Evolutionary conservation across 2,329 filamentous ascomycete species (phyloP).

Genomic region (Penicillium sclerotiorum): DNA sequence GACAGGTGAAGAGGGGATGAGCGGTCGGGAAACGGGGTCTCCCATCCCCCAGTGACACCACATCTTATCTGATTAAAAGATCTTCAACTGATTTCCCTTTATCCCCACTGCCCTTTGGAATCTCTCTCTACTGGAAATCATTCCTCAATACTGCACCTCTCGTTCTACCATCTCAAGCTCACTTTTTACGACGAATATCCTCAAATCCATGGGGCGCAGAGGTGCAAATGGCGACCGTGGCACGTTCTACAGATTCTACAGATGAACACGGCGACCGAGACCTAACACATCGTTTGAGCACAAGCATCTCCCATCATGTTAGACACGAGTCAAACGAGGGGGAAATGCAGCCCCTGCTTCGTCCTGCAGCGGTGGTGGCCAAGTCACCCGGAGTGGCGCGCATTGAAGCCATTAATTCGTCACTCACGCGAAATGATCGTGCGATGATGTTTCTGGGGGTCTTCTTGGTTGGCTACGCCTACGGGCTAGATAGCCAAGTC

Average conservation of each 20-base stretch:
- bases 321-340: background rate
- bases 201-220: too few relatives aligned
- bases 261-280: background rate
- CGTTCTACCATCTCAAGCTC: too few relatives aligned
- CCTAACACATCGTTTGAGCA: background rate
- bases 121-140: too few relatives aligned
- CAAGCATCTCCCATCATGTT: background rate
- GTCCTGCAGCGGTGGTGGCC: background rate
- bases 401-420: constrained; percentile 4
- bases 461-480: constrained; percentile 8
- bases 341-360: constrained; percentile 2
- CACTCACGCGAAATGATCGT: constrained; percentile 1
- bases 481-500: constrained; percentile 9
- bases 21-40: background rate
- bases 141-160: too few relatives aligned
- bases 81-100: background rate
- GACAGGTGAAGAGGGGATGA: background rate
- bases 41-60: background rate
- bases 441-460: constrained; percentile 5
- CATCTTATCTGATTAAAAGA: constrained; percentile 5
- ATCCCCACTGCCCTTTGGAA: background rate
- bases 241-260: background rate
- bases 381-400: constrained; percentile 8
- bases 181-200: background rate
- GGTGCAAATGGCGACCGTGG: constrained; percentile 1